Evolutionary conservation across 2,329 filamentous ascomycete species (phyloP).

Genomic region (Colletotrichum sp.): DNA sequence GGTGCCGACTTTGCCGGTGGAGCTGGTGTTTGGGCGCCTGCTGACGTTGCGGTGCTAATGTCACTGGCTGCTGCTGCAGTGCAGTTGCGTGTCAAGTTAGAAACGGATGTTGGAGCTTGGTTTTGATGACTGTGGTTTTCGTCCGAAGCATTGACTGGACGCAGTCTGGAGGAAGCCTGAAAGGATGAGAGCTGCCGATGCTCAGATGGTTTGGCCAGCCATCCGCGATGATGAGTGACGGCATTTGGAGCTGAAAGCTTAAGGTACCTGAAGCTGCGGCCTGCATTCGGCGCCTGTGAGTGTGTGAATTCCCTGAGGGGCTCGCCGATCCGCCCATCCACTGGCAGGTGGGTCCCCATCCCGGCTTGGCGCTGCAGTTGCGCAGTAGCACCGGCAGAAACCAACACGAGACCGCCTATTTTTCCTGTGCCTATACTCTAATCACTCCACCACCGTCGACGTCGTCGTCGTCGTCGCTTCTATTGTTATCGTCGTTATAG

Average conservation of each 20-base stretch:
- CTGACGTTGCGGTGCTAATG: not conserved
- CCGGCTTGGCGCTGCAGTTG: constrained; percentile 13
- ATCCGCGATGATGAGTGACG: not conserved
- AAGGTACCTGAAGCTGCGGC: not conserved
- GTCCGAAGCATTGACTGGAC: not conserved
- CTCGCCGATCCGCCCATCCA: not conserved
- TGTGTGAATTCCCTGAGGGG: not conserved
- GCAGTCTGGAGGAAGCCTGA: not conserved
- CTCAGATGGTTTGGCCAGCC: not conserved
- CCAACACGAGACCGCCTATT: too few species aligned
- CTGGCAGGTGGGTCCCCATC: constrained; percentile 7
- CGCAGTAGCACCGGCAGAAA: not conserved
- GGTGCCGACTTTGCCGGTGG: constrained; percentile 16
- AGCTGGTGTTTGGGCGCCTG: not conserved
- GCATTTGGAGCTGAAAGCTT: not conserved
- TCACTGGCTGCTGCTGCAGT: not conserved
- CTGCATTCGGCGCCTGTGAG: not conserved
- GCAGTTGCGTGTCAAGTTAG: not conserved
- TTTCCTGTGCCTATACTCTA: too few species aligned
- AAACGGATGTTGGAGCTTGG: not conserved
- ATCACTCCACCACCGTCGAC: too few species aligned
- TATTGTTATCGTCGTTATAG: too few species aligned
- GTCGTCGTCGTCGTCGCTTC: too few species aligned
- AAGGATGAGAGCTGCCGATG: not conserved
- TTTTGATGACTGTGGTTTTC: not conserved